Conservation (phyloP, 2,329 filamentous ascomycete species). For the Orbilia brochopaga region DNA sequence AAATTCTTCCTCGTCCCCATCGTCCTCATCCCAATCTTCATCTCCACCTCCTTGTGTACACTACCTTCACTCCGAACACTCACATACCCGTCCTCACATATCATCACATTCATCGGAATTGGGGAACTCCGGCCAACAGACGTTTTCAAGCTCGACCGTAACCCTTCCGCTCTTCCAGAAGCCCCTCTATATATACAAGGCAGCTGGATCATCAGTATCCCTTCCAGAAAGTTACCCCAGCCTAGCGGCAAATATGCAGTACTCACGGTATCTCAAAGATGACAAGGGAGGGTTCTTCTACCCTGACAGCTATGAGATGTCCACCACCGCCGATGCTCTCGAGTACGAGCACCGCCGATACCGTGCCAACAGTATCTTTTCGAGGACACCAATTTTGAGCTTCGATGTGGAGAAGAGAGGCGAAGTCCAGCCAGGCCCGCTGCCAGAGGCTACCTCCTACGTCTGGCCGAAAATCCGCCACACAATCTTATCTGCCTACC, state of each 20-base stretch:
- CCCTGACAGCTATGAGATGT: conserved; percentile 19
- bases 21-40: no score
- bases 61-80: no score
- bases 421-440: conserved; percentile 22
- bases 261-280: conserved; percentile 14
- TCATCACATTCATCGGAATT: not conserved
- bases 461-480: conserved; percentile 62
- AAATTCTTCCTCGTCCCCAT: no score
- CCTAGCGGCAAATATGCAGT: conserved; percentile 10
- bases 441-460: conserved; percentile 23
- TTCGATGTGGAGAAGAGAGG: conserved; percentile 40
- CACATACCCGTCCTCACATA: not conserved
- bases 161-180: not conserved
- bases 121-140: not conserved
- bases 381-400: conserved; percentile 32
- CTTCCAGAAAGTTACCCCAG: not conserved
- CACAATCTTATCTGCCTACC: conserved; percentile 57
- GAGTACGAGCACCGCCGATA: conserved; percentile 43
- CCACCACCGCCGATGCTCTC: conserved; percentile 13
- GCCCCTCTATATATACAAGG: conserved; percentile 3
- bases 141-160: not conserved
- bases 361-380: conserved; percentile 36
- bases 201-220: not conserved
- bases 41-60: no score
- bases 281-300: conserved; percentile 39